phyloP scores from a whole-genome alignment of 169 alveolate genomes.

The Perkinsus olseni region DNA sequence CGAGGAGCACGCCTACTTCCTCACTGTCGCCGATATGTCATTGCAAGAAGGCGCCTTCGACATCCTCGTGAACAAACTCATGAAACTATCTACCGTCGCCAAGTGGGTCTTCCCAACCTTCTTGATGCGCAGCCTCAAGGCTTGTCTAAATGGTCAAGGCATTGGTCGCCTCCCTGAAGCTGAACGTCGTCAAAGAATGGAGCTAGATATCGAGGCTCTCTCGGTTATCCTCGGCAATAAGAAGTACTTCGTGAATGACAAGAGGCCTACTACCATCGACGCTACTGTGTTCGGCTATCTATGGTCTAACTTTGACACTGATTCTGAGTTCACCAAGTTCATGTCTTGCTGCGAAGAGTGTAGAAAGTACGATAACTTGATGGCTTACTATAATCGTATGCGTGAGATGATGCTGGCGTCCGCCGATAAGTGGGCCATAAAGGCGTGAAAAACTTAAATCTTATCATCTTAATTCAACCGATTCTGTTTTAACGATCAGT shows the following conservation, averaged over 20 bases:
- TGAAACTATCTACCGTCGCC: neutral
- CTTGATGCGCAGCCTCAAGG: neutral
- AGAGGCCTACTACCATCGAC: neutral
- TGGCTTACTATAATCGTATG: neutral
- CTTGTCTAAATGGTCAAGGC: neutral
- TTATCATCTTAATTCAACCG: neutral
- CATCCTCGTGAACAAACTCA: neutral
- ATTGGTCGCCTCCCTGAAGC: neutral
- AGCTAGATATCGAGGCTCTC: neutral
- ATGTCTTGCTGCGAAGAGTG: neutral
- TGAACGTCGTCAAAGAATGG: neutral
- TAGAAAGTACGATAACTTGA: neutral
- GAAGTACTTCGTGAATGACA: neutral
- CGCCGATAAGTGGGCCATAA: neutral
- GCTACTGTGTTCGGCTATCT: neutral
- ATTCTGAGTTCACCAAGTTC: neutral
- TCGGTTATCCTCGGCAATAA: neutral
- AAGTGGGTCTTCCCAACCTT: neutral
- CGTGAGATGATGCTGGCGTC: neutral
- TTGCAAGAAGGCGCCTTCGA: neutral
- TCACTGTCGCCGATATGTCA: neutral
- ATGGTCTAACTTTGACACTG: neutral
- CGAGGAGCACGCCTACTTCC: neutral
- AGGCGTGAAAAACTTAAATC: neutral
- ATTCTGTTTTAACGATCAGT: neutral